These are phyloP conservation scores for Phytophthora quininea DNA, from an alignment of 352 stramenopile genomes.

Conservation along the genomic window DNA sequence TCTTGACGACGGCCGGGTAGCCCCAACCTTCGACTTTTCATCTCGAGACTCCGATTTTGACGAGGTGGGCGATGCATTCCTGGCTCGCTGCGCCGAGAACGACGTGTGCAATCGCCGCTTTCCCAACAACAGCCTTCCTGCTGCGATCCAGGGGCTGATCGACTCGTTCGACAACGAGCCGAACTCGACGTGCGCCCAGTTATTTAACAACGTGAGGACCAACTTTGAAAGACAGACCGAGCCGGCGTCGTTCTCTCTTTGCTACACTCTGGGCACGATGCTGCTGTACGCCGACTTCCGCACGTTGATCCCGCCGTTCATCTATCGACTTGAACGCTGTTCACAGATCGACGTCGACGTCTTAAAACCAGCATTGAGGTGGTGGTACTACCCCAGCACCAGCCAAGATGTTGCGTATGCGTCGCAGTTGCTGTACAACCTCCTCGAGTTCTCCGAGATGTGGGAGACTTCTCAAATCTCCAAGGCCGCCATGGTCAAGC, in stretches of 20 bases:
- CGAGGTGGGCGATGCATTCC: constrained; percentile 41
- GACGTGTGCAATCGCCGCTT: constrained; percentile 32
- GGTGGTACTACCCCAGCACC: not conserved
- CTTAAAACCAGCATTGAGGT: constrained; percentile 11
- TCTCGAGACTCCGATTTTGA: constrained; percentile 51
- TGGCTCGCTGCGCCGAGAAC: constrained; percentile 29
- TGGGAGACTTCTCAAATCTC: constrained; percentile 34
- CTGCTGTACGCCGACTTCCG: constrained; percentile 29
- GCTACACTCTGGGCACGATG: constrained; percentile 31
- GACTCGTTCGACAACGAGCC: constrained; percentile 29
- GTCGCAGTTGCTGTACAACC: constrained; percentile 43
- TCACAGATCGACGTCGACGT: constrained; percentile 31
- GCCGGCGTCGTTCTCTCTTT: constrained; percentile 26
- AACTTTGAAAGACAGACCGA: not conserved
- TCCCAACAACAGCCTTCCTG: constrained; percentile 7
- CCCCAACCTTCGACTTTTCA: constrained; percentile 28
- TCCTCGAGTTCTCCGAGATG: constrained; percentile 61
- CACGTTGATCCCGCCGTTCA: constrained; percentile 41
- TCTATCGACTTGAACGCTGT: constrained; percentile 51
- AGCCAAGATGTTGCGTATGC: constrained; percentile 31
- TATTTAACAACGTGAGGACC: not conserved
- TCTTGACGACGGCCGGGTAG: constrained; percentile 37
- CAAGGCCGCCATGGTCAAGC: not conserved
- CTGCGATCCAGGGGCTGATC: constrained; percentile 28
- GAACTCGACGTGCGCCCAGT: constrained; percentile 25